These are phyloP conservation scores for Lenzites betulinus DNA, from an alignment of 768 basidiomycete species.

Conservation along the genomic window DNA sequence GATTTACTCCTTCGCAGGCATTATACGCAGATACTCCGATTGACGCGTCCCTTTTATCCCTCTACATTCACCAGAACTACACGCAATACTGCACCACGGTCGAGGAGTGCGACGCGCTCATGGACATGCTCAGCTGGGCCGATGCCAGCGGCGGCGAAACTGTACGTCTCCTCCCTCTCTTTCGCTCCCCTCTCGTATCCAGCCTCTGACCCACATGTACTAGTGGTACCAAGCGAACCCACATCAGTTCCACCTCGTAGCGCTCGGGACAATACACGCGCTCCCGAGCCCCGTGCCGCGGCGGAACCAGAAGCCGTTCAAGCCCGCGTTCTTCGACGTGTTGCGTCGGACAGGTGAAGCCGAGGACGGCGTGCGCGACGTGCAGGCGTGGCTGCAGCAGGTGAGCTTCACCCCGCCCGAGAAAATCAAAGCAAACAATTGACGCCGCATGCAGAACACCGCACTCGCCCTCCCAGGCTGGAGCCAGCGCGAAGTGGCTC, in stretches of 20 bases:
- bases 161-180: constrained; percentile 39
- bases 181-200: not conserved
- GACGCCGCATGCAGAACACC: not conserved
- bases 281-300: constrained; percentile 86
- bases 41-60: constrained; percentile 83
- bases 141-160: constrained; percentile 69
- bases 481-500: constrained; percentile 51
- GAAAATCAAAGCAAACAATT: too few relatives aligned
- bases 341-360: constrained; percentile 59
- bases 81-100: constrained; percentile 78
- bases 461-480: constrained; percentile 41
- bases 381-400: constrained; percentile 56
- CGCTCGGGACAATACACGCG: constrained; percentile 82
- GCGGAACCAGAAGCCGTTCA: constrained; percentile 78
- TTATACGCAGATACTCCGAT: constrained; percentile 86
- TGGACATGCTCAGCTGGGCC: constrained; percentile 76
- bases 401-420: too few relatives aligned
- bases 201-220: not conserved
- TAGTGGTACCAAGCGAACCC: constrained; percentile 74
- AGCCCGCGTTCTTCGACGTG: constrained; percentile 82
- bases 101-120: constrained; percentile 69
- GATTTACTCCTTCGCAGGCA: constrained; percentile 39
- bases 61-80: constrained; percentile 96
- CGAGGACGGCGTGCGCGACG: constrained; percentile 57
- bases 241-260: constrained; percentile 82